Percentiles rank a stretch among this genome's conserved stretches.
Evolutionary conservation across 306 rosid genomes (phyloP).

Genomic region (Quercus dentata): DNA sequence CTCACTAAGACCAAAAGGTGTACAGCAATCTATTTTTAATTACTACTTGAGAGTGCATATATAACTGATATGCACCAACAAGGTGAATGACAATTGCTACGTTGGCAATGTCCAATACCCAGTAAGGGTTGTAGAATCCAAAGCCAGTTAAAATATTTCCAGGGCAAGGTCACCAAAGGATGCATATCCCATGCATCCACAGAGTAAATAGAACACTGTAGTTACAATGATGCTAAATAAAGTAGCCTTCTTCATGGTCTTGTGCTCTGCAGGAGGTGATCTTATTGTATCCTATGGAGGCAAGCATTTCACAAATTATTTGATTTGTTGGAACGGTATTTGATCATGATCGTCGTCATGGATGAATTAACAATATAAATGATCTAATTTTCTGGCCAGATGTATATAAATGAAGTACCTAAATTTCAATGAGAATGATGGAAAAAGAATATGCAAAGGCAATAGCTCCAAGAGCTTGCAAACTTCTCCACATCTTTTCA

Average conservation of each 20-base stretch:
- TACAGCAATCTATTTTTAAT: neutral
- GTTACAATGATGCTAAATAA: conserved; percentile 42
- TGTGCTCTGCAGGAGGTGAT: conserved; percentile 74
- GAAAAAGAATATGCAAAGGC: conserved; percentile 31
- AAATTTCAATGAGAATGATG: conserved; percentile 71
- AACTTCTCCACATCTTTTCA: no score
- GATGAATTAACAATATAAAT: neutral
- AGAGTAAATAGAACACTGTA: conserved; percentile 56
- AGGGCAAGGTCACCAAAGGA: conserved; percentile 63
- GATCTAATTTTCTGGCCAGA: neutral
- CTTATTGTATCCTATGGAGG: conserved; percentile 56
- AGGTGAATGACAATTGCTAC: conserved; percentile 66
- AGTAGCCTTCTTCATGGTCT: conserved; percentile 74
- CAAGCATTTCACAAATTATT: neutral
- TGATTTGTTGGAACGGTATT: neutral
- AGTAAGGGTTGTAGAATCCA: conserved; percentile 76
- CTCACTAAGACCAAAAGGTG: neutral
- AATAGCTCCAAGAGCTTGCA: no score
- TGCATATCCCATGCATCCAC: conserved; percentile 80
- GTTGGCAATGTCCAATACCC: conserved; percentile 76
- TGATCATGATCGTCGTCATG: neutral
- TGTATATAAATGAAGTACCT: conserved; percentile 33
- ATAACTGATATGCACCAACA: conserved; percentile 77
- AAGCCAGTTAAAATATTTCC: conserved; percentile 79
- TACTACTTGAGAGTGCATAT: neutral